These are phyloP conservation scores for Citrus cavaleriei DNA, from an alignment of 345 rosid genomes.

Conservation along the genomic window DNA sequence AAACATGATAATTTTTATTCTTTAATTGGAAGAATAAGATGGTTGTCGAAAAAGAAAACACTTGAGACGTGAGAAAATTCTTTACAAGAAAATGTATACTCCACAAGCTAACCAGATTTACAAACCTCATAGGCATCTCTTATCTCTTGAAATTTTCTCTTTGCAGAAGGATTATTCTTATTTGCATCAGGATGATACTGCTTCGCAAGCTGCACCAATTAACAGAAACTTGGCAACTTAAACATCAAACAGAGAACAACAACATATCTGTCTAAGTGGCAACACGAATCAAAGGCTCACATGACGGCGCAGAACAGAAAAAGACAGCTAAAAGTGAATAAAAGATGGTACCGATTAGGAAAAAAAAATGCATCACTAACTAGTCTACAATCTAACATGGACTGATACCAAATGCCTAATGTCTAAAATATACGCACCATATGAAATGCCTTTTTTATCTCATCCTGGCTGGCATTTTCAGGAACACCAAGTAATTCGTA, in stretches of 20 bases:
- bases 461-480: slow-evolving; percentile 61
- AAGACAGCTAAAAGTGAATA: neutral
- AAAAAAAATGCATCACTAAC: neutral
- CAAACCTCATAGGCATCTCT: slow-evolving; percentile 86
- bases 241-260: neutral
- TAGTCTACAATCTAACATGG: neutral
- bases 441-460: slow-evolving; percentile 83
- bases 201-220: slow-evolving; percentile 76
- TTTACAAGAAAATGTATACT: neutral
- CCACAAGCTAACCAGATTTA: neutral
- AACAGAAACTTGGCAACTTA: neutral
- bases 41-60: neutral
- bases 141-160: slow-evolving; percentile 81
- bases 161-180: slow-evolving; percentile 79
- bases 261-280: neutral
- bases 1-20: neutral
- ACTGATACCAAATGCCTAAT: neutral
- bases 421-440: slow-evolving; percentile 34
- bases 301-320: neutral
- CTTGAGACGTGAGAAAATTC: neutral
- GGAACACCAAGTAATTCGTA: slow-evolving; percentile 83
- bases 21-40: neutral
- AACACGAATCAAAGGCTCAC: neutral
- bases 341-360: neutral
- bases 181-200: slow-evolving; percentile 93